Base-by-base conservation (phyloP, 2,329 filamentous ascomycete genomes). In the Mycosphaerella sp. region DNA sequence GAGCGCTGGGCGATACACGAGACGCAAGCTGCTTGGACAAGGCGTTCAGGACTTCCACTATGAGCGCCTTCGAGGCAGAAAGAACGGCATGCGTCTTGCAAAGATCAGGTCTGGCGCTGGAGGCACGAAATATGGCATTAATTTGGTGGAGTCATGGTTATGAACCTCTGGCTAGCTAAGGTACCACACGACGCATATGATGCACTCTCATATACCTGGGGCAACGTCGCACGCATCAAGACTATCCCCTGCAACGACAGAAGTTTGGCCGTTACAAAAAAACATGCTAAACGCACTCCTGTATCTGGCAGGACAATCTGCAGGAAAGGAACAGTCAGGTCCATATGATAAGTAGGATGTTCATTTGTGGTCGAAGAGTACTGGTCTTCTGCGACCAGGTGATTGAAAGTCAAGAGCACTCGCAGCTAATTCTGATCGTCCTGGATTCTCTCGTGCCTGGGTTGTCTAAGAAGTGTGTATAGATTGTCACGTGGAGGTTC, bases 381-480 rank as follows among this genome's bases (percentile, higher is more conserved):
- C 40, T 60, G 14, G 65, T 66, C 54, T 65, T 2, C 64, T 63
- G 10, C 53, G 50, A 39, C 50, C 50, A 43, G 62, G 60, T 21
- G 58, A 61, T 25, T 55, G 53, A 35, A 50, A 59, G 21, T 64
- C 62, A 60, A 61, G 53, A 46, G 63, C 63, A 13, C 50, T 65
- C 7, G 57, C 58, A 4, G 58, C 56, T 9, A 54, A 65, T 3
- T 49, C 66, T 12, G 49, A 57, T n/a, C 41, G 63, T 41, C 63
- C 62, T 2, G 65, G 64, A 63, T 66, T 66, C 45, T 58, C 51
- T 51, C 44, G 61, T 12, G 63, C 62, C 6, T 67, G 64, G 64
- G 54, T 66, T 13, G 59, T 67, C 9, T 63, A 67, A 49, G 63
- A 66, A 52, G 62, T 66, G 1, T 63, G 62, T 5, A 51, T 67